Percentiles rank a stretch among this genome's conserved stretches.
phyloP scores from a whole-genome alignment of 2,329 filamentous ascomycete species.

The Sarocladium oryzae region DNA sequence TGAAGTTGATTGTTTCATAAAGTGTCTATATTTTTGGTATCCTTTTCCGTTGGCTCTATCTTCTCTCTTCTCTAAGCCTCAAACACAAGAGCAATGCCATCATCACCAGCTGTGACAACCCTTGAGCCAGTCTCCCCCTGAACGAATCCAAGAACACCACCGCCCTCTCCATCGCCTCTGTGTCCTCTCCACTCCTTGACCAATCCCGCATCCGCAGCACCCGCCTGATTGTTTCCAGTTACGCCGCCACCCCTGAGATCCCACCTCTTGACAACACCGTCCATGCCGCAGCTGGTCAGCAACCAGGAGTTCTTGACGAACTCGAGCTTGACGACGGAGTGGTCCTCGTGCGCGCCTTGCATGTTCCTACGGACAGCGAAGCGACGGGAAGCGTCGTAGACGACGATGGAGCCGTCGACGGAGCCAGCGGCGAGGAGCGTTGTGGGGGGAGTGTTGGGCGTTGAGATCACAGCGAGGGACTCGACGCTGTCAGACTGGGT shows the following conservation, averaged over 20 bases:
- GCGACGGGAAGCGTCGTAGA: conserved; percentile 80
- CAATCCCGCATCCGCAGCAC: conserved; percentile 53
- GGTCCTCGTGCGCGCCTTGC: conserved; percentile 76
- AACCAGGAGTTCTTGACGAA: conserved; percentile 67
- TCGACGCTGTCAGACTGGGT: conserved; percentile 73
- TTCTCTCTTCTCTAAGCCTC: conserved; percentile 36
- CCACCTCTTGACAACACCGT: conserved; percentile 86
- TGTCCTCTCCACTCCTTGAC: conserved; percentile 89
- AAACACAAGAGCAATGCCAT: conserved; percentile 64
- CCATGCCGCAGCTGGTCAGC: conserved; percentile 83
- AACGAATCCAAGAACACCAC: conserved; percentile 85
- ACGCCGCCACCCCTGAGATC: conserved; percentile 53
- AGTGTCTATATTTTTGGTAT: conserved; percentile 2
- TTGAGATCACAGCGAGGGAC: conserved; percentile 55
- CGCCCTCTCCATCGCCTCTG: conserved; percentile 74
- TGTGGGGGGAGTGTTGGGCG: conserved; percentile 35
- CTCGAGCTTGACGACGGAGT: conserved; percentile 86
- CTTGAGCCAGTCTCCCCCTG: conserved; percentile 68
- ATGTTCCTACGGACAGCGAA: conserved; percentile 85
- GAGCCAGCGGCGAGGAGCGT: conserved; percentile 58
- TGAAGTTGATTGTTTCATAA: background rate
- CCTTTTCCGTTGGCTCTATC: background rate
- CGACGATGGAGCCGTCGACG: conserved; percentile 70
- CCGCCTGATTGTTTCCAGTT: conserved; percentile 21
- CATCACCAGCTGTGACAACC: conserved; percentile 87